Conservation (phyloP, 2,329 filamentous ascomycete species). For the Tolypocladium sp. region DNA sequence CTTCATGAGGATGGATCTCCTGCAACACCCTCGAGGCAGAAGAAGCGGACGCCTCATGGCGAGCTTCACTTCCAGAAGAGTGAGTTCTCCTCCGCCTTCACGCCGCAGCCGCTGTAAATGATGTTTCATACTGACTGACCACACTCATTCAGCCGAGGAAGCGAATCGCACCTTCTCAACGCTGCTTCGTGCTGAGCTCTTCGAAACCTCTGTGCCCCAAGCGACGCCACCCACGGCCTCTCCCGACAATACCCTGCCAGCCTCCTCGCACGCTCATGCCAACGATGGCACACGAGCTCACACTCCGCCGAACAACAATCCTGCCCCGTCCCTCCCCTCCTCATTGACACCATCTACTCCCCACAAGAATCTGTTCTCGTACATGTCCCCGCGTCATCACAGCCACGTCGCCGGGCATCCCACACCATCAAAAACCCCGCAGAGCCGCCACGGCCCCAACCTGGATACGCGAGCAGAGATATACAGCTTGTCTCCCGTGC, state of each 20-base stretch:
- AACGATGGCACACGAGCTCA: conserved; percentile 63
- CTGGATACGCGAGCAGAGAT: conserved; percentile 85
- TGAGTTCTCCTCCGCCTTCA: conserved; percentile 31
- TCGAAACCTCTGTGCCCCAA: conserved; percentile 84
- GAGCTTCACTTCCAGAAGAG: conserved; percentile 93
- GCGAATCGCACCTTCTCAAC: conserved; percentile 89
- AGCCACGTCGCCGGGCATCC: conserved; percentile 67
- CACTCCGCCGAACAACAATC: conserved; percentile 65
- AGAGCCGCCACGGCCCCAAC: conserved; percentile 79
- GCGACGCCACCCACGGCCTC: conserved; percentile 55
- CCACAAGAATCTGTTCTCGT: conserved; percentile 94
- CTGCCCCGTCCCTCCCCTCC: conserved; percentile 55
- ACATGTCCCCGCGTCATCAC: conserved; percentile 68
- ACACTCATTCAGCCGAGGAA: conserved; percentile 59
- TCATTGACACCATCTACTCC: conserved; percentile 87
- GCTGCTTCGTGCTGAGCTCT: conserved; percentile 81
- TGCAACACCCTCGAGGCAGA: conserved; percentile 76
- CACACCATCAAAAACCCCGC: conserved; percentile 81
- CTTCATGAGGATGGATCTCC: conserved; percentile 90
- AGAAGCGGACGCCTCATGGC: conserved; percentile 76
- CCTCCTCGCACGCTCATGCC: conserved; percentile 41
- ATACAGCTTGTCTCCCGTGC: conserved; percentile 90
- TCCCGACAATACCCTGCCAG: conserved; percentile 44
- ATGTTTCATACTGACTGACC: conserved; percentile 1
- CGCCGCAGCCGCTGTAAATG: background rate